Evolutionary conservation across 139 green algal species (phyloP), one percentile per base, ranked within the genome.

Genomic region (Trebouxia sp.): DNA sequence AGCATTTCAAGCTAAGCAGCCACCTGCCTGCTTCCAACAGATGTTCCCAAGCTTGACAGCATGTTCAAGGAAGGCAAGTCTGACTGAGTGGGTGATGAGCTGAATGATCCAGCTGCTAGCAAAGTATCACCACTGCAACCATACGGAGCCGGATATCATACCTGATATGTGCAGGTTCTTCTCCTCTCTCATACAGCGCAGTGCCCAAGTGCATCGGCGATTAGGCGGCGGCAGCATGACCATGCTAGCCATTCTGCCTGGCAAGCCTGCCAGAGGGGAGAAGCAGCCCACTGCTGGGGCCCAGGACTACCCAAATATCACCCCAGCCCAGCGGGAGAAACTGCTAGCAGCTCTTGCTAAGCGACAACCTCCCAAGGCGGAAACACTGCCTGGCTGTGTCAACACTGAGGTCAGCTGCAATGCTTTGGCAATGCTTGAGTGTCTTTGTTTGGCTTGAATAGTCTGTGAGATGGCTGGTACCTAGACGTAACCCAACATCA

Each of bases 101-200:
- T 56, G 50, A 28, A 17, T 58, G 22, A 28, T 6, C 50, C 22
- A 9, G 50, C 50, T 58, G 50, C 20, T 58, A 22, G 50, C 26
- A 17, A 58, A 58, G 50, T 58, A 22, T 3, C 50, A 58, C 20
- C 50, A 17, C 4, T 20, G 28, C 51, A 28, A 62, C 28, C 50
- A 62, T 62, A 22, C 50, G 28, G 8, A 32, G 14, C 5, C 50
- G 6, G 24, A 0, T 22, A 1, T n/a, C 37, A 6, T 37, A 0
- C 6, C 24, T 15, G 6, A 22, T 43, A n/a, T 9, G 24, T 42
- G 48, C 87, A 91, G 90, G 26, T 97, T 96, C 84, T 92, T 96
- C 83, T 90, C 89, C 45, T 91, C 88, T 24, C 86, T 98, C 43
- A 89, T 98, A 74, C 90, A 97, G 89, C 87, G 94, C 1, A 80